Percentiles rank a stretch among this genome's conserved stretches.
Conservation (phyloP, 768 basidiomycete genomes). For the Leccinum subgranulosum region DNA sequence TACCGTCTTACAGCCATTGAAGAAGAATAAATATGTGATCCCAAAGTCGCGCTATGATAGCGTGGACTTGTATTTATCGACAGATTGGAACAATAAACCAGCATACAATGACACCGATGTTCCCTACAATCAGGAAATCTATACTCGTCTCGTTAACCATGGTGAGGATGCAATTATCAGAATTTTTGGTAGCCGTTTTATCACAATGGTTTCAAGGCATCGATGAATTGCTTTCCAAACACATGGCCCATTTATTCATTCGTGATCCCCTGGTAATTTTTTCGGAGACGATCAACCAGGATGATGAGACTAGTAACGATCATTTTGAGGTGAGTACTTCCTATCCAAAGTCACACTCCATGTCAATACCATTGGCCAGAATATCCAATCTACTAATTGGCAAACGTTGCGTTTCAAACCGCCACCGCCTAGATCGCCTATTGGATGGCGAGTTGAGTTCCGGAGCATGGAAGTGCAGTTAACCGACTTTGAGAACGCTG, state of each 20-base stretch:
- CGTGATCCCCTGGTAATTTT: conserved; percentile 96
- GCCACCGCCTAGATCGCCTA: conserved; percentile 86
- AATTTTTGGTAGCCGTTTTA: background rate
- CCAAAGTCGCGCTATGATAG: conserved; percentile 98
- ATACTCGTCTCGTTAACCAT: conserved; percentile 66
- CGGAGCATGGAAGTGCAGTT: conserved; percentile 98
- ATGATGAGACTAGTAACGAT: conserved; percentile 82
- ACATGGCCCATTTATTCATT: conserved; percentile 94
- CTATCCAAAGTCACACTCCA: background rate
- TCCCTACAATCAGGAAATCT: conserved; percentile 75
- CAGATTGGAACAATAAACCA: conserved; percentile 80
- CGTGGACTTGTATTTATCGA: conserved; percentile 90
- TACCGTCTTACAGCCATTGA: conserved; percentile 56
- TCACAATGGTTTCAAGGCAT: conserved; percentile 51
- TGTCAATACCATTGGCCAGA: conserved; percentile 43
- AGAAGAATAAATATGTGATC: conserved; percentile 71
- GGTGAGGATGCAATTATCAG: conserved; percentile 41
- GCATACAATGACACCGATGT: conserved; percentile 90
- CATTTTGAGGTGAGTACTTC: conserved; percentile 81
- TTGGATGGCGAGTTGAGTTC: conserved; percentile 99
- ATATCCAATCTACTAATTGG: conserved; percentile 99
- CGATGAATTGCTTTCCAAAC: conserved; percentile 83
- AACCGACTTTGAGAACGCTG: conserved; percentile 98
- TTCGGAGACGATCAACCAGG: conserved; percentile 89
- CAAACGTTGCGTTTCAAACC: conserved; percentile 99